A percentile compares a stretch with the other conserved stretches of the same genome.
Evolutionary conservation across 2,329 filamentous ascomycete species (phyloP).

Genomic region (Epichloe uncinata): DNA sequence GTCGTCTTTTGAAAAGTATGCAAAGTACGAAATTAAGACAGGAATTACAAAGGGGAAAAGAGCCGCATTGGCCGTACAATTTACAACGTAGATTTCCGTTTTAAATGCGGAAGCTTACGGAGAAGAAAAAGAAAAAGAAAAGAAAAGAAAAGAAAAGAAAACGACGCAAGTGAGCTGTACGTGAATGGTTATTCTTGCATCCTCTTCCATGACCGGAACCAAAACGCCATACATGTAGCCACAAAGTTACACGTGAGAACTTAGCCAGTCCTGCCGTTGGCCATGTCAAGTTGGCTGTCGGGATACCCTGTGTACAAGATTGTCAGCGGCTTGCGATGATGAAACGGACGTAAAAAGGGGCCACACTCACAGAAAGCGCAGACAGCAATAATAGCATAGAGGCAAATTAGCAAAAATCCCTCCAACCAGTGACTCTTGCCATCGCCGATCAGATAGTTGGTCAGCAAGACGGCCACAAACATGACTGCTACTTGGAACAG

Average conservation of each 20-base stretch:
- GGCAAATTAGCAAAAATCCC: constrained; percentile 59
- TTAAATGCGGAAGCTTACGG: not conserved
- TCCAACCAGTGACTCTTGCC: constrained; percentile 76
- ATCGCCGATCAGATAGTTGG: constrained; percentile 76
- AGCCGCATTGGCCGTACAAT: too few species aligned
- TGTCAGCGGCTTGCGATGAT: not conserved
- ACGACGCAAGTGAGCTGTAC: not conserved
- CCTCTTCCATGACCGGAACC: not conserved
- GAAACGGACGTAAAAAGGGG: not conserved
- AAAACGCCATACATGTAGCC: not conserved
- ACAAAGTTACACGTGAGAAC: not conserved
- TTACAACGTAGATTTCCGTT: too few species aligned
- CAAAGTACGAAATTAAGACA: too few species aligned
- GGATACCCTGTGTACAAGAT: constrained; percentile 4
- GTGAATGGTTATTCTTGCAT: not conserved
- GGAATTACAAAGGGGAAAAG: too few species aligned
- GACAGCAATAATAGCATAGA: constrained; percentile 67
- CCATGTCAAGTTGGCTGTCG: constrained; percentile 3
- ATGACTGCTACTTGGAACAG: constrained; percentile 78
- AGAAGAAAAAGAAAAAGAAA: too few species aligned
- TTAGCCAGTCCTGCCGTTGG: not conserved
- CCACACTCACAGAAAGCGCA: constrained; percentile 45
- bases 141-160: not conserved
- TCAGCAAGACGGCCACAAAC: constrained; percentile 71
- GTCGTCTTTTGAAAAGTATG: too few species aligned